Conservation (phyloP, 2,329 filamentous ascomycete species). For the Cadophora malorum region DNA sequence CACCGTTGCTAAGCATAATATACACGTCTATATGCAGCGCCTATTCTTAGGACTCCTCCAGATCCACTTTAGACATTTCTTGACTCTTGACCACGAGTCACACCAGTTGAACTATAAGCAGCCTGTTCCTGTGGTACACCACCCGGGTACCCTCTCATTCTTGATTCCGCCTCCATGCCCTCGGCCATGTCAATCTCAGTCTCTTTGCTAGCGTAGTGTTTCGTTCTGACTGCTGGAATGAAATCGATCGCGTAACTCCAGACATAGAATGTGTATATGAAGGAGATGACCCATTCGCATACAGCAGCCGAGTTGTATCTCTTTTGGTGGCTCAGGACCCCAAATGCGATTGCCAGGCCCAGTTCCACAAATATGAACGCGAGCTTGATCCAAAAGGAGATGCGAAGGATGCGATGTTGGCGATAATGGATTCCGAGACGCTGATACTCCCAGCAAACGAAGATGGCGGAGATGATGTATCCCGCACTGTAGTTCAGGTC, state of each 20-base stretch:
- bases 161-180: constrained; percentile 20
- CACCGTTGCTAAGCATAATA: neutral
- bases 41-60: neutral
- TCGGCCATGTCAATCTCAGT: constrained; percentile 23
- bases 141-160: constrained; percentile 19
- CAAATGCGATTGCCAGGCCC: constrained; percentile 75
- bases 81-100: constrained; percentile 1
- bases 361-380: constrained; percentile 81
- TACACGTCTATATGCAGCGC: neutral
- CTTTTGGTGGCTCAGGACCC: constrained; percentile 56
- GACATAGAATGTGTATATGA: constrained; percentile 87
- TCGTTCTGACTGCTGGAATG: constrained; percentile 64
- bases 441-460: constrained; percentile 88
- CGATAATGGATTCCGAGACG: constrained; percentile 82
- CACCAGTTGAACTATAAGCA: constrained; percentile 15
- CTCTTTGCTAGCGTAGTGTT: constrained; percentile 24
- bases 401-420: constrained; percentile 72
- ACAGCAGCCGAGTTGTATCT: constrained; percentile 73
- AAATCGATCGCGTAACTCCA: constrained; percentile 87
- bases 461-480: constrained; percentile 83
- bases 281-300: constrained; percentile 77
- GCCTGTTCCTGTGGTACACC: constrained; percentile 20
- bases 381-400: constrained; percentile 86
- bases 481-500: constrained; percentile 56
- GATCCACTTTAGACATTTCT: constrained; percentile 11